Percentiles rank a stretch among this genome's conserved stretches.
phyloP scores from a whole-genome alignment of 2,329 filamentous ascomycete genomes.

The Cladosporium sp. region DNA sequence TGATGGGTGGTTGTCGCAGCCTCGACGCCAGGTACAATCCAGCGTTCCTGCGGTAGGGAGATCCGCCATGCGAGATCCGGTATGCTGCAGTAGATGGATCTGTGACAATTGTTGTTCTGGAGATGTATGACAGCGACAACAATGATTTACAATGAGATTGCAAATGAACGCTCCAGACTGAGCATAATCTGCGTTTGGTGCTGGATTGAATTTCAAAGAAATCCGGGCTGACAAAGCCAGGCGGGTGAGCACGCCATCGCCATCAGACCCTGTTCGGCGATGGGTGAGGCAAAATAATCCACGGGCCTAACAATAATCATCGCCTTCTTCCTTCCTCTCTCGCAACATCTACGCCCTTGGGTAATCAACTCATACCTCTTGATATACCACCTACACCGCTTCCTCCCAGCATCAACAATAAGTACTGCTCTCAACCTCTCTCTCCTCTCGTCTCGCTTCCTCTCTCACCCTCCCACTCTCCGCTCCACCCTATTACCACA shows the following conservation, averaged over 20 bases:
- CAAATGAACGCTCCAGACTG: too few relatives aligned
- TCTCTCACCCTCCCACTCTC: neutral
- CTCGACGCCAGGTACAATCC: conserved; percentile 1
- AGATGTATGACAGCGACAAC: too few relatives aligned
- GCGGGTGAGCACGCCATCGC: neutral
- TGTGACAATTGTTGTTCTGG: too few relatives aligned
- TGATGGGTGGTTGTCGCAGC: neutral
- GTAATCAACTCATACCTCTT: neutral
- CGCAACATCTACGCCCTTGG: neutral
- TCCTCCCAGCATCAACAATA: neutral
- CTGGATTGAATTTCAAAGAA: neutral
- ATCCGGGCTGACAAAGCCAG: neutral
- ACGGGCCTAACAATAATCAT: too few relatives aligned
- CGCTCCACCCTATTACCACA: neutral
- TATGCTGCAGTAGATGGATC: too few relatives aligned
- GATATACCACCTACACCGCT: neutral
- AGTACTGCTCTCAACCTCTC: neutral
- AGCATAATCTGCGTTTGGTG: too few relatives aligned
- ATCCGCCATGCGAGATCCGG: neutral
- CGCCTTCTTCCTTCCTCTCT: too few relatives aligned
- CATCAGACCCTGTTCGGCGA: neutral
- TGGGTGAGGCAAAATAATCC: neutral
- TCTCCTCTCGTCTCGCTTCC: too few relatives aligned
- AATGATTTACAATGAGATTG: neutral
- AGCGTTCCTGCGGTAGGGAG: conserved; percentile 3